phyloP scores from a whole-genome alignment of 768 basidiomycete genomes.

The Gymnopilus junonius region DNA sequence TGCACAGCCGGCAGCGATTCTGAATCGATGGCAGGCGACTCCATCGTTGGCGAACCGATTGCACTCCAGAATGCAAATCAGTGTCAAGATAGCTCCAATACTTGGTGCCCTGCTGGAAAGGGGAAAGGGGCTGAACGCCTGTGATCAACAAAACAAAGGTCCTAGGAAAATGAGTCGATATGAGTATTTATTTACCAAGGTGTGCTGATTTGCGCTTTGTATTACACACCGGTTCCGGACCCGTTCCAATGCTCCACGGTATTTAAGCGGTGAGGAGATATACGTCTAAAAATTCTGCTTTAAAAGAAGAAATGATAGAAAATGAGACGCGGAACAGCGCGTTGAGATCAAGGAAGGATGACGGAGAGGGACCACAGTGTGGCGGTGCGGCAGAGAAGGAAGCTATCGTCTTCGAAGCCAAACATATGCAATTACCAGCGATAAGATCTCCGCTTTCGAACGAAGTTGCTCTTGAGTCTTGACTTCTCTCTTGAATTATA shows the following conservation, averaged over 20 bases:
- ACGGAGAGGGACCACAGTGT: background rate
- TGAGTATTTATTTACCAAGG: background rate
- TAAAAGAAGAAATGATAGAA: background rate
- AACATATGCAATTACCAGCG: background rate
- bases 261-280: background rate
- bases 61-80: background rate
- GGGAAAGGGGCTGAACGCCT: background rate
- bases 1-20: conserved; percentile 65
- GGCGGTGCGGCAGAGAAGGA: background rate
- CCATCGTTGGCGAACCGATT: conserved; percentile 11
- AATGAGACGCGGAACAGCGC: background rate
- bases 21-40: conserved; percentile 50
- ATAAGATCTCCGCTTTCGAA: background rate
- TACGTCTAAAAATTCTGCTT: background rate
- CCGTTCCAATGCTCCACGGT: background rate
- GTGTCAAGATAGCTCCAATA: background rate
- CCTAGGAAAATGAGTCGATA: background rate
- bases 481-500: background rate
- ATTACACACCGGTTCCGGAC: background rate
- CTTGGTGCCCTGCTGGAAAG: background rate
- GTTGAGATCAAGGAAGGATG: background rate
- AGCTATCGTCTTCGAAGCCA: background rate
- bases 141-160: background rate
- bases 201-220: no score
- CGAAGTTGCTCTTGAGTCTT: background rate